Conservation (phyloP, 192 early-diverging fungal species). For the Backusella tarrabulga region DNA sequence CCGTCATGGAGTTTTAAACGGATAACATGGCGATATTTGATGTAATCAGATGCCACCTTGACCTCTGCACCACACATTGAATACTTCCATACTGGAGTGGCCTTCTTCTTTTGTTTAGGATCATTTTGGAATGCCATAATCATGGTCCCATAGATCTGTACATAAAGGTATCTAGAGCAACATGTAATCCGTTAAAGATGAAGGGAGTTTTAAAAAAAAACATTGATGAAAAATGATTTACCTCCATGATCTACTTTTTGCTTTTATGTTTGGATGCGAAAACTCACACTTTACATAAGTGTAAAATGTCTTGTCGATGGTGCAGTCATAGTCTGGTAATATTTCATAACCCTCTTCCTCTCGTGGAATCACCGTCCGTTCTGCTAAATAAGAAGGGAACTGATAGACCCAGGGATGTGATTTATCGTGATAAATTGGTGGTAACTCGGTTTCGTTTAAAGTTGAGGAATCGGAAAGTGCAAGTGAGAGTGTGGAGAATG, state of each 20-base stretch:
- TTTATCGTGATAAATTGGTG: conserved; percentile 16
- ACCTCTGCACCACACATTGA: conserved; percentile 43
- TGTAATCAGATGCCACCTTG: conserved; percentile 42
- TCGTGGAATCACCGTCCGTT: conserved; percentile 9
- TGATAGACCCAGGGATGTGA: conserved; percentile 16
- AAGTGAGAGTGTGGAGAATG: not conserved
- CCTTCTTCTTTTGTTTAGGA: conserved; percentile 8
- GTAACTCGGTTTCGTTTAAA: not conserved
- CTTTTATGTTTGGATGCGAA: conserved; percentile 26
- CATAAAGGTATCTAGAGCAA: not conserved
- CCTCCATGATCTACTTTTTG: conserved; percentile 50
- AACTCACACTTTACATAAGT: conserved; percentile 45
- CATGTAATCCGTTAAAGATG: not conserved
- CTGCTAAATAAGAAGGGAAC: not conserved
- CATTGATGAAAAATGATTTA: not conserved
- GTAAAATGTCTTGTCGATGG: conserved; percentile 43
- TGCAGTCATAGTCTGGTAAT: conserved; percentile 46
- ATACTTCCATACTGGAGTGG: conserved; percentile 35
- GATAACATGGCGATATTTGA: conserved; percentile 43
- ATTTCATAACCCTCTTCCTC: conserved; percentile 47
- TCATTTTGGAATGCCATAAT: not conserved
- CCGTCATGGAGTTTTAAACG: conserved; percentile 40
- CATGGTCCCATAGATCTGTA: not conserved
- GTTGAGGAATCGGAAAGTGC: not conserved
- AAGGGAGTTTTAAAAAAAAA: not conserved